Base-by-base conservation (phyloP, 2,329 filamentous ascomycete species). In the Tolypocladium endophyticum region DNA sequence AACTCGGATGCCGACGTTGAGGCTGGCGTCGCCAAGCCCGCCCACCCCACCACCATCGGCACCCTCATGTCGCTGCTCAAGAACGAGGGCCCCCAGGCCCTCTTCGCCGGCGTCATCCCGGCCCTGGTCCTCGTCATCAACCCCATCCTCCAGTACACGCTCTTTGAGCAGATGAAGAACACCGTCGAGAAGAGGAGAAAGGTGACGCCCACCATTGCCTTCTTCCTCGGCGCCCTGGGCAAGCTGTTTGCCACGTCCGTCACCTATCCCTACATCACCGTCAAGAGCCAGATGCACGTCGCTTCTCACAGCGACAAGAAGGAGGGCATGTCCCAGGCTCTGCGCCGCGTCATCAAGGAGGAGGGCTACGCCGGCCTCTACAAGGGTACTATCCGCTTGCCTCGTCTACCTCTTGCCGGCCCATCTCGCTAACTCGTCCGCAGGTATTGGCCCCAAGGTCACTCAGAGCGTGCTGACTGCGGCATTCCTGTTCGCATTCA, bases 141-240 rank as follows among this genome's bases (percentile, higher is more conserved):
- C 79, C 94, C 94, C 5, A 99, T 99, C 66, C 79, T 99, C 64
- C 94, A 99, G 78, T 99, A 99, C 77, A 99, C 94, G 20, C 88
- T 99, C 59, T 99, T 97, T 69, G 94, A 99, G 81, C 93, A 99
- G 80, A 80, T 97, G 78, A 97, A 97, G 84, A 96, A 97, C 73
- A 69, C 82, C 33, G 77, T 97, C 60, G 93, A 97, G 83, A 89
- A 76, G 69, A 72, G 79, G 81, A 72, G 77, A 61, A 86, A 88
- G 67, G 84, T 97, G 60, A 96, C 90, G 0, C 91, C 93, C 1
- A 87, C 85, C 59, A 85, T 96, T 66, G 92, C 91, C 56, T 99
- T 99, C 74, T 84, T 94, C 70, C 81, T 99, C 3, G 94, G 94
- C 63, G 94, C 94, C 1, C 72, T 97, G 38, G 92, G 94, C 74